phyloP scores from a whole-genome alignment of 371 early-diverging fungal genomes.

The Furculomyces boomerangus region DNA sequence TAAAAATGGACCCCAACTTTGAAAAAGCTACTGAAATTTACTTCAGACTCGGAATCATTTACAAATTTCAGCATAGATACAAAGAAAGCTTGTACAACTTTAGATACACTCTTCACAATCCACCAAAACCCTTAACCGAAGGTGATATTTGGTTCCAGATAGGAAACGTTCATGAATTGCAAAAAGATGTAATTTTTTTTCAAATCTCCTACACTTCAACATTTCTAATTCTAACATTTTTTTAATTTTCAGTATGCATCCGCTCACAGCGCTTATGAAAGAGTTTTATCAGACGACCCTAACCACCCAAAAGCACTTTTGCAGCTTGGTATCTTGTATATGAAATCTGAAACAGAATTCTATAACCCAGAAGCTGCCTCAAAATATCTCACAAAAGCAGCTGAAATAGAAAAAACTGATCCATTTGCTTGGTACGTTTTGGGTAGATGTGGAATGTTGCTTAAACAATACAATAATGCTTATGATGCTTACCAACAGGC shows the following conservation, averaged over 20 bases:
- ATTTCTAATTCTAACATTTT: too few species aligned
- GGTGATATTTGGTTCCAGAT: constrained; percentile 96
- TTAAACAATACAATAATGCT: constrained; percentile 85
- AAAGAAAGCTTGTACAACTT: constrained; percentile 80
- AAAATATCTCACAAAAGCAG: constrained; percentile 56
- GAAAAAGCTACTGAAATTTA: constrained; percentile 95
- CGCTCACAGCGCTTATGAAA: constrained; percentile 88
- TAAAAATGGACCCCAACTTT: constrained; percentile 73
- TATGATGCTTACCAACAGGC: constrained; percentile 97
- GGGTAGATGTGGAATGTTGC: constrained; percentile 92
- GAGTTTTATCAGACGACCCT: constrained; percentile 71
- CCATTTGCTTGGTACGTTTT: constrained; percentile 90
- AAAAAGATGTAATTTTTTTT: too few species aligned
- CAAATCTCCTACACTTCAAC: too few species aligned
- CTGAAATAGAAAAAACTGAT: constrained; percentile 76
- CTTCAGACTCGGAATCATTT: constrained; percentile 91
- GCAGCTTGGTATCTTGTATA: constrained; percentile 91
- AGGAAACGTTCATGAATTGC: constrained; percentile 90
- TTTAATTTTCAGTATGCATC: constrained; percentile 56
- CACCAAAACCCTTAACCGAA: constrained; percentile 87
- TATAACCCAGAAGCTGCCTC: constrained; percentile 71
- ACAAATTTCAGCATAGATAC: constrained; percentile 87
- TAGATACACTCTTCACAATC: constrained; percentile 69
- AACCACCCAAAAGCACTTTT: constrained; percentile 90
- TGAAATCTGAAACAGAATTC: constrained; percentile 61